Evolutionary conservation across 192 early-diverging fungal species (phyloP), one percentile per base, ranked within the genome.

Genomic region (Thamnidium elegans): DNA sequence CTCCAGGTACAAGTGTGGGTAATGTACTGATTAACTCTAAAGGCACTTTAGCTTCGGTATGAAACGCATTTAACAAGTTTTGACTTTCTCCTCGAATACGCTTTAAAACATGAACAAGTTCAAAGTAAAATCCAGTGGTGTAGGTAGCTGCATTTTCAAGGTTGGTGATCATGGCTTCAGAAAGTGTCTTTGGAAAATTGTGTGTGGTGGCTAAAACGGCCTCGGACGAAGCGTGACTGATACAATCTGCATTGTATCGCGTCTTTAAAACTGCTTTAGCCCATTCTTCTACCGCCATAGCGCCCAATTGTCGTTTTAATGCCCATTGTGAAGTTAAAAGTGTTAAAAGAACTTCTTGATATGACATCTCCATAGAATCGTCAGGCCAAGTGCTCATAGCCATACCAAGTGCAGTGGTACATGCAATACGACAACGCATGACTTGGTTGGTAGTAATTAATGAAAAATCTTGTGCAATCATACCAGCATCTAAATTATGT

Each of bases 381-480:
- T 76, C 59, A 4, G 77, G 81, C 82, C 90, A 86, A 0, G 71
- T 62, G 0, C 86, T 83, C 53, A 86, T 81, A 32, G 93, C 67
- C 56, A 79, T 80, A 7, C 97, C 97, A 8, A 99, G 80, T 0
- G 91, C 92, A 1, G 82, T 86, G 11, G 88, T 86, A 3, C 87
- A 91, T 0, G 82, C 80, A 17, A 95, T 68, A 19, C 97, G 85
- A 15, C 94, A 92, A 21, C 90, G 87, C 59, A 94, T 78, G 23
- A 99, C 82, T 21, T 86, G 83, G 14, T 90, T 90, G 17, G 76
- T 74, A 1, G 86, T 74, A 1, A 99, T 80, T 39, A 99, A 71
- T 1, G 90, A 89, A 50, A 97, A 72, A 70, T 99, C 97, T 69
- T 97, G 94, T 51, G 84, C 78, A 23, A 93, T 75, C 95, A 99